phyloP scores from a whole-genome alignment of 306 rosid genomes.

The Pterocarpus santalinus region DNA sequence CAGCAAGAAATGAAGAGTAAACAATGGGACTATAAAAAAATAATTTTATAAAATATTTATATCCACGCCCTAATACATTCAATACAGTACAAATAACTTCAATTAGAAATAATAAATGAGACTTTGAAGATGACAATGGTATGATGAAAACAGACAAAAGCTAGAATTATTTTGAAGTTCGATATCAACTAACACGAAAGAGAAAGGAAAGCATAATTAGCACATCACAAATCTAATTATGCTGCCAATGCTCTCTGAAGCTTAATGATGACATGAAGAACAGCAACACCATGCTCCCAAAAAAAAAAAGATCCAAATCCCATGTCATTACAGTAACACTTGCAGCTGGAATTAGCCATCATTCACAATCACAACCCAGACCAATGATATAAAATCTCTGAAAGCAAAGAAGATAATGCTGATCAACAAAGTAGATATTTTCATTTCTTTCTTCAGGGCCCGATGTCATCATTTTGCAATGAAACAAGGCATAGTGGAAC shows the following conservation, averaged over 20 bases:
- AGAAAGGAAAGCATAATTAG: constrained; percentile 19
- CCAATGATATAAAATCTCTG: constrained; percentile 22
- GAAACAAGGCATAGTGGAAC: constrained; percentile 18
- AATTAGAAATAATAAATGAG: neutral
- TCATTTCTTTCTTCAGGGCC: neutral
- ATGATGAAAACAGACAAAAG: constrained; percentile 11
- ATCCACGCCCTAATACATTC: constrained; percentile 9
- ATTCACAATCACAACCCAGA: constrained; percentile 28
- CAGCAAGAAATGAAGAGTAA: neutral
- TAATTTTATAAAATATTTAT: neutral
- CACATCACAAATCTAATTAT: constrained; percentile 12
- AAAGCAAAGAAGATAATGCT: constrained; percentile 23
- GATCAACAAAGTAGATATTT: constrained; percentile 18
- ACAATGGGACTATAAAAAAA: neutral
- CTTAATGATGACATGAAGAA: constrained; percentile 24
- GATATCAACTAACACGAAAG: neutral
- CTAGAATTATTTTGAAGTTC: neutral
- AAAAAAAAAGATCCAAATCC: constrained; percentile 19
- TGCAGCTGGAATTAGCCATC: constrained; percentile 29
- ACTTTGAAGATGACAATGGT: constrained; percentile 22
- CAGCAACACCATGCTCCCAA: neutral
- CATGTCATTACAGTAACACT: constrained; percentile 4
- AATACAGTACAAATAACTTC: neutral
- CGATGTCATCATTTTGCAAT: constrained; percentile 33
- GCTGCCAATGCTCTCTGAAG: constrained; percentile 23